Evolutionary conservation across 495 filamentous ascomycete genomes (phyloP), one percentile per base, ranked within the genome.

Genomic region (Aspergillus heteromorphus): DNA sequence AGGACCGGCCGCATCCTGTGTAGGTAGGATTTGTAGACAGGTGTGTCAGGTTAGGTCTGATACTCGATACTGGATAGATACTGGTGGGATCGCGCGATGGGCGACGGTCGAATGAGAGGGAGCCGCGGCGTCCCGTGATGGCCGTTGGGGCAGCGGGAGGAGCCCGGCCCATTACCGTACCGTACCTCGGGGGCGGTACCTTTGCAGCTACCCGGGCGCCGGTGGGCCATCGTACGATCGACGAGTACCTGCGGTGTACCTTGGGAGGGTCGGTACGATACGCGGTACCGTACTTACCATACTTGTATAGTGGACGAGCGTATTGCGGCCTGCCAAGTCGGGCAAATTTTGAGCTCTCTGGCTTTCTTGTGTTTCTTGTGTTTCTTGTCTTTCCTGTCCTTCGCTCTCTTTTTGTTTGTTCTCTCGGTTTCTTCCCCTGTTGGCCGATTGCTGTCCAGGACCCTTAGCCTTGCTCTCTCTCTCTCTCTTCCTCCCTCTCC

Each of bases 401-500:
- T n/a, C n/a, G n/a, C n/a, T n/a, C n/a, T n/a, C n/a, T n/a, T n/a
- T n/a, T n/a, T n/a, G n/a, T 38, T 38, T 13, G 23, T 27, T 27
- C 23, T 3, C 23, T 27, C 23, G 23, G 23, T 27, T 27, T 27
- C 23, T 27, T 27, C 23, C 23, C 23, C 23, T 27, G 23, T 27
- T 27, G 23, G 23, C 23, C 4, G 23, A 27, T 7, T 27, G 8
- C 31, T 36, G 31, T 14, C 34, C 11, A 38, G 34, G 34, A 38
- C 19, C 23, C 40, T 54, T 47, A n/a, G n/a, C n/a, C n/a, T 19
- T 20, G 6, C 17, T 36, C 38, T 48, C 40, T 17, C 29, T 20
- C 51, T 42, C 10, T 40, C 53, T 50, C 17, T 17, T 59, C 48
- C 47, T 38, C 27, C 63, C 41, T 48, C 29, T 48, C 48, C 55